Conservation (phyloP, 805 yeast species). For the Candida mattraensis region DNA sequence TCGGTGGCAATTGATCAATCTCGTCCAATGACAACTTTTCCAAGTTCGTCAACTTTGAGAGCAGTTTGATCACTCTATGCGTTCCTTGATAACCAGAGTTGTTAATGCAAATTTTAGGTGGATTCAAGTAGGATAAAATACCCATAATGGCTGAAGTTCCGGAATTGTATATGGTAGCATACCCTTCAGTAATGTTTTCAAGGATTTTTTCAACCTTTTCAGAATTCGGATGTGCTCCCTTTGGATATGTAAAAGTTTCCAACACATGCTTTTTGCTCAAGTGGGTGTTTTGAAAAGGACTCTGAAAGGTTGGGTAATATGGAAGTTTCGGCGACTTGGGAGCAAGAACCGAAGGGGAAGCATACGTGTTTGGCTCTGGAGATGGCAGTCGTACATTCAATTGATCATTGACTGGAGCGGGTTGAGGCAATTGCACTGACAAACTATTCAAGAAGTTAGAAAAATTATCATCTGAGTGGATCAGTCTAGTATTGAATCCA, state of each 20-base stretch:
- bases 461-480: slow-evolving; percentile 37
- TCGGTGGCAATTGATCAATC: slow-evolving; percentile 36
- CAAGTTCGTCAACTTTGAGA: slow-evolving; percentile 42
- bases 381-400: slow-evolving; percentile 1
- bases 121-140: slow-evolving; percentile 46
- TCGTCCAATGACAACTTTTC: slow-evolving; percentile 36
- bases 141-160: slow-evolving; percentile 56
- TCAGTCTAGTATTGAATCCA: slow-evolving; percentile 38
- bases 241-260: slow-evolving; percentile 38
- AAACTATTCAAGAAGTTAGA: slow-evolving; percentile 16
- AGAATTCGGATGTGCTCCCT: slow-evolving; percentile 47
- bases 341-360: slow-evolving; percentile 1
- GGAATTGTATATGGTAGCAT: slow-evolving; percentile 48
- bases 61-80: slow-evolving; percentile 46
- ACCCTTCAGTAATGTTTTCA: slow-evolving; percentile 43
- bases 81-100: slow-evolving; percentile 53
- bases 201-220: slow-evolving; percentile 47
- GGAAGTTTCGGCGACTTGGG: slow-evolving; percentile 15
- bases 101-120: slow-evolving; percentile 44
- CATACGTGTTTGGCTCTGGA: slow-evolving; percentile 1
- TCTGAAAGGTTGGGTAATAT: slow-evolving; percentile 26
- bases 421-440: slow-evolving; percentile 2
- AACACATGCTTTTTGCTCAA: slow-evolving; percentile 23
- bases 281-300: slow-evolving; percentile 24
- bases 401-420: slow-evolving; percentile 2